A percentile compares a stretch with the other conserved stretches of the same genome.
Conservation (phyloP, 1,284 basidiomycete genomes). For the Pyrrhoderma lamaoense region DNA sequence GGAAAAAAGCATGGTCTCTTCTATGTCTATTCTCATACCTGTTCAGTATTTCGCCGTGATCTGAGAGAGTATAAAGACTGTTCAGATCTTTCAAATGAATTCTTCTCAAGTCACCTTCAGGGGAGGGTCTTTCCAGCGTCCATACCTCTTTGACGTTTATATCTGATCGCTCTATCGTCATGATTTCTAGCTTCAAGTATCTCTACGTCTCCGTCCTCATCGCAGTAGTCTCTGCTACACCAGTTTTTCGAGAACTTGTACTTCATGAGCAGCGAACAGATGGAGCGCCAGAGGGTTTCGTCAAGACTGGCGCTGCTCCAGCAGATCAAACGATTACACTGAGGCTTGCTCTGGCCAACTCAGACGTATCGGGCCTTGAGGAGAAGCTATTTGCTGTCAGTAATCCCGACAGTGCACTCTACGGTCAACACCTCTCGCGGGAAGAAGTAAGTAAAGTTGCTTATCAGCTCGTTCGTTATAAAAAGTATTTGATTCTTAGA, state of each 20-base stretch:
- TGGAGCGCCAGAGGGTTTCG: slow-evolving; percentile 21
- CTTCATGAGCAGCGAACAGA: slow-evolving; percentile 23
- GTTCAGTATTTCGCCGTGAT: no score
- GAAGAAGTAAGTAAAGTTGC: slow-evolving; percentile 24
- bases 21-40: no score
- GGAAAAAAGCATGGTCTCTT: no score
- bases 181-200: neutral
- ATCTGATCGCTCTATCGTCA: no score
- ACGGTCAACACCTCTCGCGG: slow-evolving; percentile 26
- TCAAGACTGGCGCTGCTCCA: slow-evolving; percentile 20
- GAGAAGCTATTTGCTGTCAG: slow-evolving; percentile 24
- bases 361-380: slow-evolving; percentile 23
- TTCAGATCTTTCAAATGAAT: no score
- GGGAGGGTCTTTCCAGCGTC: no score
- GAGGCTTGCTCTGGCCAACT: slow-evolving; percentile 23
- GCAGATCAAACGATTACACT: slow-evolving; percentile 21
- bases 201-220: slow-evolving; percentile 14
- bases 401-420: slow-evolving; percentile 24
- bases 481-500: neutral
- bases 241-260: slow-evolving; percentile 14
- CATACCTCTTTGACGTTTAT: no score
- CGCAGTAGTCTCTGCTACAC: slow-evolving; percentile 10
- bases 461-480: no score
- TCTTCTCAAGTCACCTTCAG: no score
- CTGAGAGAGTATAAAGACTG: no score